phyloP scores from a whole-genome alignment of 2,329 filamentous ascomycete genomes.

The Cladosporium sp. region DNA sequence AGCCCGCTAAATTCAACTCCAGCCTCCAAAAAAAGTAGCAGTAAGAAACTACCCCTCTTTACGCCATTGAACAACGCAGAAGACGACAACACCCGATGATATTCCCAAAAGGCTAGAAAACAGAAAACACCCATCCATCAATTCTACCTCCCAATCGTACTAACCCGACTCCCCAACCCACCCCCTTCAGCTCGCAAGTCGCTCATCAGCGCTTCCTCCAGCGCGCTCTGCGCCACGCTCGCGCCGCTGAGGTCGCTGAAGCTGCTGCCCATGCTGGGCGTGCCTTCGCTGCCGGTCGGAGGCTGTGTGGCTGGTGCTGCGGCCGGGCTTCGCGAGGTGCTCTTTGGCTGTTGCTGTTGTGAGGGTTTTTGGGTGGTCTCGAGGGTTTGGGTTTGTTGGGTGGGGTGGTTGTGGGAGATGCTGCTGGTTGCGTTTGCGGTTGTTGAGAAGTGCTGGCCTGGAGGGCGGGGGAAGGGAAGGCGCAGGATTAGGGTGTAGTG shows the following conservation, averaged over 20 bases:
- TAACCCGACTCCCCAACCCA: slow-evolving; percentile 55
- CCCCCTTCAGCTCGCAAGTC: slow-evolving; percentile 60
- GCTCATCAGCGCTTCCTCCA: slow-evolving; percentile 75
- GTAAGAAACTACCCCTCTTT: too few species aligned
- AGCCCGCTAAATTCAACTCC: too few species aligned
- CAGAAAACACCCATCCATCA: not conserved
- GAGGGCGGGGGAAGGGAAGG: slow-evolving; percentile 74
- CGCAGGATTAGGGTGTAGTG: slow-evolving; percentile 75
- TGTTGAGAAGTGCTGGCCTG: slow-evolving; percentile 9
- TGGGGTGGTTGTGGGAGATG: not conserved
- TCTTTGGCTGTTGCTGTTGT: not conserved
- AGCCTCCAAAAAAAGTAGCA: too few species aligned
- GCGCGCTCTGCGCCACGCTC: slow-evolving; percentile 75
- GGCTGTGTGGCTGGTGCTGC: slow-evolving; percentile 21
- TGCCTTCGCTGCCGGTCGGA: slow-evolving; percentile 60
- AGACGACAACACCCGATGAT: not conserved
- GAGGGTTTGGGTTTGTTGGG: not conserved
- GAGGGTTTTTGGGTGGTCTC: not conserved
- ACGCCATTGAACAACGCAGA: too few species aligned
- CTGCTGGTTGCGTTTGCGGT: slow-evolving; percentile 17
- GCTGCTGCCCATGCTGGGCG: slow-evolving; percentile 79
- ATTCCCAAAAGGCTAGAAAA: not conserved
- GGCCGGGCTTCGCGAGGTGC: slow-evolving; percentile 15
- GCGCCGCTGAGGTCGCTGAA: slow-evolving; percentile 85
- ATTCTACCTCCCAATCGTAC: slow-evolving; percentile 43